These are phyloP conservation scores for Blastomyces gilchristii DNA, from an alignment of 2,329 filamentous ascomycete genomes.

Conservation along the genomic window DNA sequence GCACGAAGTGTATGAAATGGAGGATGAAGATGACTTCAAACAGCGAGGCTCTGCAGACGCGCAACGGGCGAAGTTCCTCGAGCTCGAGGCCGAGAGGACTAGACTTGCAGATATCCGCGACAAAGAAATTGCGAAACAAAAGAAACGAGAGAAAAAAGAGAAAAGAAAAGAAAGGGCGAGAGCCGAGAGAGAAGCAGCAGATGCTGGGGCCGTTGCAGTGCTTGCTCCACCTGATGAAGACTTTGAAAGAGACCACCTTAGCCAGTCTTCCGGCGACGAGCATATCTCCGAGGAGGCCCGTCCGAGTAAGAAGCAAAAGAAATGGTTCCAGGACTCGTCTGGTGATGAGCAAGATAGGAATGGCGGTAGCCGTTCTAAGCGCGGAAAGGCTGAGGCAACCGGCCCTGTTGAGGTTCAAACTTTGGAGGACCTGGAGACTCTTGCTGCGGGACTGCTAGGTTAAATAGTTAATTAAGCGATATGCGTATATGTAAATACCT, in stretches of 20 bases:
- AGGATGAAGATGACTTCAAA: slow-evolving; percentile 71
- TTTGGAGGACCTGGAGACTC: slow-evolving; percentile 39
- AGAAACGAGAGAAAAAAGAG: slow-evolving; percentile 45
- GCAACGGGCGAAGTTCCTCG: slow-evolving; percentile 68
- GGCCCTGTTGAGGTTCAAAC: slow-evolving; percentile 32
- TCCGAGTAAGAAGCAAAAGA: slow-evolving; percentile 33
- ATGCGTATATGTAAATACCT: background rate
- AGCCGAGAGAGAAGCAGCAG: slow-evolving; percentile 27
- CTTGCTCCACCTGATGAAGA: slow-evolving; percentile 25
- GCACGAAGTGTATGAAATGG: slow-evolving; percentile 78
- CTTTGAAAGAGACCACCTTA: slow-evolving; percentile 12
- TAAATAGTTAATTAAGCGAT: slow-evolving; percentile 13
- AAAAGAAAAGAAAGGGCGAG: slow-evolving; percentile 32
- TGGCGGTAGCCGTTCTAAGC: slow-evolving; percentile 22
- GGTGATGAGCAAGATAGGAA: slow-evolving; percentile 16
- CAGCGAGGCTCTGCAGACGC: slow-evolving; percentile 63
- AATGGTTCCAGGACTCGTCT: slow-evolving; percentile 28
- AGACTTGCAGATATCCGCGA: slow-evolving; percentile 68
- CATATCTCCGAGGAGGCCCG: slow-evolving; percentile 17
- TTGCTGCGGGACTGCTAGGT: slow-evolving; percentile 36
- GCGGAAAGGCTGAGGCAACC: slow-evolving; percentile 9
- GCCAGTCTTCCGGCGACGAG: slow-evolving; percentile 18
- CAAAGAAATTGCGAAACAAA: slow-evolving; percentile 68
- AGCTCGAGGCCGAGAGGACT: slow-evolving; percentile 61
- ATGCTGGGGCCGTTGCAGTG: slow-evolving; percentile 24